Percentiles rank a stretch among this genome's conserved stretches.
phyloP scores from a whole-genome alignment of 2,329 filamentous ascomycete genomes.

The Arthrinium phaeospermum region DNA sequence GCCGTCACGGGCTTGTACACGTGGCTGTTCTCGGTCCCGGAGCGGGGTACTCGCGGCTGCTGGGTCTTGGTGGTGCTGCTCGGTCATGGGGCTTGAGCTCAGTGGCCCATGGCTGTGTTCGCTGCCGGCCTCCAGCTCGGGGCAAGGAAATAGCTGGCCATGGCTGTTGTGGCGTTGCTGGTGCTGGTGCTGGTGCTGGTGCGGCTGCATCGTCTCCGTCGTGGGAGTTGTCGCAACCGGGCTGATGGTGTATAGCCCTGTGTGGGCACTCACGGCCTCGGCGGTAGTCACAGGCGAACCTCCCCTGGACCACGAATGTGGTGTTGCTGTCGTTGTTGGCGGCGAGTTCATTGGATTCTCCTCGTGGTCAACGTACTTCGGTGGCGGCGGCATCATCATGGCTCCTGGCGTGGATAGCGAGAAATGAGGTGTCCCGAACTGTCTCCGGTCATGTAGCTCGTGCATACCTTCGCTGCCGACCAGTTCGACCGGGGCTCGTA shows the following conservation, averaged over 20 bases:
- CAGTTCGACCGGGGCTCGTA: background rate
- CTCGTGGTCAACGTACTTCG: background rate
- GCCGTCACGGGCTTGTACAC: constrained; percentile 7
- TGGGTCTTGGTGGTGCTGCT: background rate
- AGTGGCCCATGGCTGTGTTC: constrained; percentile 7
- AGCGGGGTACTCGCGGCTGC: background rate
- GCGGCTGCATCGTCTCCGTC: background rate
- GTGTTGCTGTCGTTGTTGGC: background rate
- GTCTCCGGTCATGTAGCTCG: background rate
- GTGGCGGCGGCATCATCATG: background rate
- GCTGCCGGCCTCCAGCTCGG: background rate
- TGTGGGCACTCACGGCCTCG: background rate
- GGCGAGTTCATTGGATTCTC: background rate
- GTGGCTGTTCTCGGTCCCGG: constrained; percentile 3
- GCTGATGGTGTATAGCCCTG: background rate
- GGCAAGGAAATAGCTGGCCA: background rate
- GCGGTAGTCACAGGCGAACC: background rate
- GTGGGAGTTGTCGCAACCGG: background rate
- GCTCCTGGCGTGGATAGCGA: background rate
- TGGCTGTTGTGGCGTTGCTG: background rate
- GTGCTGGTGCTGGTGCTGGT: background rate
- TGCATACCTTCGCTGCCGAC: constrained; percentile 8
- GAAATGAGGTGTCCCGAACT: constrained; percentile 3
- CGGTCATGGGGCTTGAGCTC: background rate
- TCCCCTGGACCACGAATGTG: background rate